These are phyloP conservation scores for Lasiosphaeria hispida DNA, from an alignment of 495 filamentous ascomycete species.

Conservation along the genomic window DNA sequence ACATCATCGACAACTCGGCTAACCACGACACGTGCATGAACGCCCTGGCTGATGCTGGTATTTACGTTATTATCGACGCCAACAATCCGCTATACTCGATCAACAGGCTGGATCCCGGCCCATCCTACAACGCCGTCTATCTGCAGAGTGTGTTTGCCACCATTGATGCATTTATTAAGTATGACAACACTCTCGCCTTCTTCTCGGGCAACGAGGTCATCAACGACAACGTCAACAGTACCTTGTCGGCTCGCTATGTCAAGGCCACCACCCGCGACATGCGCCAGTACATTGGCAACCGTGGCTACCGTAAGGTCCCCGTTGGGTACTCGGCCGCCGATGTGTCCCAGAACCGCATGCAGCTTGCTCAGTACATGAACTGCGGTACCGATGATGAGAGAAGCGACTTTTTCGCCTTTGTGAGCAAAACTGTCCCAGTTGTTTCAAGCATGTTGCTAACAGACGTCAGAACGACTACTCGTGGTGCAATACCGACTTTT, in stretches of 20 bases:
- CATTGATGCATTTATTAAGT: slow-evolving; percentile 82
- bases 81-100: slow-evolving; percentile 66
- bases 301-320: slow-evolving; percentile 75
- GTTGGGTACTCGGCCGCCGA: slow-evolving; percentile 93
- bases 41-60: slow-evolving; percentile 75
- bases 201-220: slow-evolving; percentile 98
- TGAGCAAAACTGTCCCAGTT: slow-evolving; percentile 23
- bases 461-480: slow-evolving; percentile 79
- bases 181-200: slow-evolving; percentile 88
- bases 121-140: slow-evolving; percentile 87
- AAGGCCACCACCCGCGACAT: slow-evolving; percentile 94
- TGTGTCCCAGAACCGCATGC: slow-evolving; percentile 77
- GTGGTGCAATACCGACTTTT: slow-evolving; percentile 87
- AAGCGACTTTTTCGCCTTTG: slow-evolving; percentile 91
- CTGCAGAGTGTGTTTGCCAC: slow-evolving; percentile 92
- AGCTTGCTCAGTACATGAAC: slow-evolving; percentile 93
- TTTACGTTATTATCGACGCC: slow-evolving; percentile 85
- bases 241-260: slow-evolving; percentile 75
- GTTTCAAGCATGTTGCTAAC: neutral
- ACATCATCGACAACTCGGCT: slow-evolving; percentile 84
- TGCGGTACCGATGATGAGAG: slow-evolving; percentile 84
- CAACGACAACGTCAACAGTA: slow-evolving; percentile 71
- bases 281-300: slow-evolving; percentile 74
- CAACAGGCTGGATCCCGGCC: slow-evolving; percentile 69
- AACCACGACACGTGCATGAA: slow-evolving; percentile 86